Percentiles rank a stretch among this genome's conserved stretches.
phyloP scores from a whole-genome alignment of 75 land plant species.

The Ceratopteris richardii region DNA sequence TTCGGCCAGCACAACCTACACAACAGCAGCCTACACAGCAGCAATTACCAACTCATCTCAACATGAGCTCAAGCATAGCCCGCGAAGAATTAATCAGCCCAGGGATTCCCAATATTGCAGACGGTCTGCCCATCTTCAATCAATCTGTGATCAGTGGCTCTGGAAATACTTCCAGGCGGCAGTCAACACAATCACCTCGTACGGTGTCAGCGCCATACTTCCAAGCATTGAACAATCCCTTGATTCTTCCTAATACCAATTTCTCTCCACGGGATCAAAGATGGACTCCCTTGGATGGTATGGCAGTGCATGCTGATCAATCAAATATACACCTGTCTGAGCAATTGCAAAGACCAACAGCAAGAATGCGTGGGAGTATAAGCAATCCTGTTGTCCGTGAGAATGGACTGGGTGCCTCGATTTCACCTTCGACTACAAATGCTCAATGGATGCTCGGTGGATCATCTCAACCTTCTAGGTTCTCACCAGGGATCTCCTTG shows the following conservation, averaged over 20 bases:
- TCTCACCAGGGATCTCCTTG: background rate
- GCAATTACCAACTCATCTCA: too few species aligned
- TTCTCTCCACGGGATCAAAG: constrained; percentile 1
- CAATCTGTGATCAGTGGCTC: background rate
- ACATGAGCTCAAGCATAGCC: too few species aligned
- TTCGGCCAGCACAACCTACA: too few species aligned
- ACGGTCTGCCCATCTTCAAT: background rate
- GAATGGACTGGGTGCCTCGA: background rate
- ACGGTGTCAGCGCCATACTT: background rate
- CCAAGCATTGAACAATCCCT: background rate
- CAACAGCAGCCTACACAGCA: too few species aligned
- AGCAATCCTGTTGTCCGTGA: background rate
- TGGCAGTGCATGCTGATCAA: background rate
- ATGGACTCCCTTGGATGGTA: constrained; percentile 1
- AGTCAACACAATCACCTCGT: background rate
- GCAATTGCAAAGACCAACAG: background rate
- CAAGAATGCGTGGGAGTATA: constrained; percentile 1
- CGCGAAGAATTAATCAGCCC: too few species aligned
- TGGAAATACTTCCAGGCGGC: background rate
- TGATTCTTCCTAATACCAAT: background rate
- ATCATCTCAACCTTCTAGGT: constrained; percentile 6
- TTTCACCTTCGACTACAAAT: background rate
- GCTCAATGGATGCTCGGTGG: background rate
- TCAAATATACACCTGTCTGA: background rate
- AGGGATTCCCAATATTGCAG: background rate